Evolutionary conservation across 73 alveolate genomes (phyloP).

Genomic region (Symbiodinium natans): DNA sequence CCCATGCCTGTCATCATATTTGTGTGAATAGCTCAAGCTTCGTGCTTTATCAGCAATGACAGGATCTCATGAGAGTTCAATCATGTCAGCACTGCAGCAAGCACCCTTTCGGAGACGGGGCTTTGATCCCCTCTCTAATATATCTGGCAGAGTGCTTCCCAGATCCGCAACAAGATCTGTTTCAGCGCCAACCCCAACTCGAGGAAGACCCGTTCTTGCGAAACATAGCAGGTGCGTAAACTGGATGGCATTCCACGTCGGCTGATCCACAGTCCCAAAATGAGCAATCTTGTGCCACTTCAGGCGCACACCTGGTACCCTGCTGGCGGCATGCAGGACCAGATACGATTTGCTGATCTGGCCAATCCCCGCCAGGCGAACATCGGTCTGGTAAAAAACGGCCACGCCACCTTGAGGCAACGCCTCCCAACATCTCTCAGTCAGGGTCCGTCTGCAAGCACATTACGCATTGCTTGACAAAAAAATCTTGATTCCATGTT

Average conservation of each 20-base stretch:
- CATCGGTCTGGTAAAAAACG: conserved; percentile 73
- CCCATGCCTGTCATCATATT: conserved; percentile 63
- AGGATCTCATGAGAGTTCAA: neutral
- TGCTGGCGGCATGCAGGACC: neutral
- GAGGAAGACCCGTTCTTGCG: conserved; percentile 8
- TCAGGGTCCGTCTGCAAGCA: neutral
- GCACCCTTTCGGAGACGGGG: conserved; percentile 56
- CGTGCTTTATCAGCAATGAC: neutral
- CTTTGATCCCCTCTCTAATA: conserved; percentile 56
- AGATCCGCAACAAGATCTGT: neutral
- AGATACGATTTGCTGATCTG: neutral
- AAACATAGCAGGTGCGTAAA: conserved; percentile 67
- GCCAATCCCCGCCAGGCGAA: conserved; percentile 49
- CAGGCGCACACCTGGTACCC: conserved; percentile 37
- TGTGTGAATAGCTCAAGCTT: neutral
- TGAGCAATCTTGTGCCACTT: conserved; percentile 88
- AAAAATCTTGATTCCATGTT: neutral
- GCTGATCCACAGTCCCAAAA: conserved; percentile 69
- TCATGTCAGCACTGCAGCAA: conserved; percentile 11
- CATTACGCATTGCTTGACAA: neutral
- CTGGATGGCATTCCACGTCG: conserved; percentile 66
- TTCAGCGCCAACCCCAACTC: neutral
- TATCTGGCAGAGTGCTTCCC: conserved; percentile 65
- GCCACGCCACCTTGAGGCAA: conserved; percentile 53
- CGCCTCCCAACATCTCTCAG: neutral